Evolutionary conservation across 1,139 yeast genomes (phyloP), one percentile per base, ranked within the genome.

Genomic region (Candida smagusa): DNA sequence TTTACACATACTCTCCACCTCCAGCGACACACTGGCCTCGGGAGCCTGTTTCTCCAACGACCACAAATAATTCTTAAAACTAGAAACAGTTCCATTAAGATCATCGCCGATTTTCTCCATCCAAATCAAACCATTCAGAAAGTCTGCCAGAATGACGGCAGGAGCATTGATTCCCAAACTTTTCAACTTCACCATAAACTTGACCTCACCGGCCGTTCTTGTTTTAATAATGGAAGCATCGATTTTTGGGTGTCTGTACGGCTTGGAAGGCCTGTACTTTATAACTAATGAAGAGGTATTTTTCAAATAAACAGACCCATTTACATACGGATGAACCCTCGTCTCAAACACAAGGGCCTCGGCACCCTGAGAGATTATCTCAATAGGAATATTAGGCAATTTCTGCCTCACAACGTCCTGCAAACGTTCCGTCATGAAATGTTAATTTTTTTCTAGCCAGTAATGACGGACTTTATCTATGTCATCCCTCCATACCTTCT

Each of bases 361-460:
- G 0, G 97, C 97, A n/a, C 97, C 97, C 56, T 90, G 97, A 0
- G 96, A 85, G 2, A 87, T 66, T 30, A 81, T 68, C 2, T 59
- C 53, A 9, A 82, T 50, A 3, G 79, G 76, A 25, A 81, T 62
- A 36, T 72, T 63, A 2, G 74, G 68, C 36, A 82, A 50, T 39
- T 69, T 60, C 6, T 48, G 38, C 42, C 37, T 32, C 29, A 37
- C 43, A 12, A 35, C 34, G 21, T 35, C 30, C 28, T 37, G 41
- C 21, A 40, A 31, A 6, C 34, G 36, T 2, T 40, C 43, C 3
- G 43, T 37, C 43, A 40, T 40, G n/a, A n/a, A n/a, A n/a, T n/a
- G n/a, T n/a, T n/a, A n/a, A n/a, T 30, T 12, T 6, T 29, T 25
- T 9, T 23, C 24, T 19, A 4, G 28, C 25, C n/a, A 21, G 12